Evolutionary conservation across 768 basidiomycete species (phyloP).

Genomic region (Phlebiopsis flavidoalba): DNA sequence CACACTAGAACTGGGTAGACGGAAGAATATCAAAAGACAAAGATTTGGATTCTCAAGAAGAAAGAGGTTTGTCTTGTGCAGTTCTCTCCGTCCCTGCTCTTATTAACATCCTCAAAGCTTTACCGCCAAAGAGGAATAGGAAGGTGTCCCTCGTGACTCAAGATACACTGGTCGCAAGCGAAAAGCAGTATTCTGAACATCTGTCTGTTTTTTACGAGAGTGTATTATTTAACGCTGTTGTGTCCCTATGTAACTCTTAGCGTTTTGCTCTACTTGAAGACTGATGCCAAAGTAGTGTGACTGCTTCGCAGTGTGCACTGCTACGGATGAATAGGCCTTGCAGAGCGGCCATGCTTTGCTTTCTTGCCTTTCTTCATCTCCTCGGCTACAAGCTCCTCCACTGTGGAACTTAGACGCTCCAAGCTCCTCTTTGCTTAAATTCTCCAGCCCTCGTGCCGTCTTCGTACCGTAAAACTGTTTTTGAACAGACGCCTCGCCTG

Average conservation of each 20-base stretch:
- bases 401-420: slow-evolving; percentile 40
- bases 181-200: slow-evolving; percentile 62
- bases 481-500: slow-evolving; percentile 79
- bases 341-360: slow-evolving; percentile 93
- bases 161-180: slow-evolving; percentile 93
- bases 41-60: slow-evolving; percentile 95
- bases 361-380: slow-evolving; percentile 49
- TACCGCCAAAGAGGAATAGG: slow-evolving; percentile 84
- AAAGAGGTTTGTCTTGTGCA: slow-evolving; percentile 62
- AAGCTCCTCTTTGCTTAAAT: slow-evolving; percentile 34
- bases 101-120: slow-evolving; percentile 37
- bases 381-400: slow-evolving; percentile 50
- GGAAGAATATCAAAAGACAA: slow-evolving; percentile 68
- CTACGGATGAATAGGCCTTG: slow-evolving; percentile 93
- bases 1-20: slow-evolving; percentile 63
- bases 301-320: slow-evolving; percentile 48
- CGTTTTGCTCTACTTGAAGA: background rate
- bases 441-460: slow-evolving; percentile 23
- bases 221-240: slow-evolving; percentile 1
- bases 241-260: background rate
- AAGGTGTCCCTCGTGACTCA: slow-evolving; percentile 77
- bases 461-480: slow-evolving; percentile 74
- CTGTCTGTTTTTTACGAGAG: background rate
- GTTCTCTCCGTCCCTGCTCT: background rate
- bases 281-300: slow-evolving; percentile 22